phyloP scores from a whole-genome alignment of 139 green algal species.

The Mesotaenium endlicherianum region DNA sequence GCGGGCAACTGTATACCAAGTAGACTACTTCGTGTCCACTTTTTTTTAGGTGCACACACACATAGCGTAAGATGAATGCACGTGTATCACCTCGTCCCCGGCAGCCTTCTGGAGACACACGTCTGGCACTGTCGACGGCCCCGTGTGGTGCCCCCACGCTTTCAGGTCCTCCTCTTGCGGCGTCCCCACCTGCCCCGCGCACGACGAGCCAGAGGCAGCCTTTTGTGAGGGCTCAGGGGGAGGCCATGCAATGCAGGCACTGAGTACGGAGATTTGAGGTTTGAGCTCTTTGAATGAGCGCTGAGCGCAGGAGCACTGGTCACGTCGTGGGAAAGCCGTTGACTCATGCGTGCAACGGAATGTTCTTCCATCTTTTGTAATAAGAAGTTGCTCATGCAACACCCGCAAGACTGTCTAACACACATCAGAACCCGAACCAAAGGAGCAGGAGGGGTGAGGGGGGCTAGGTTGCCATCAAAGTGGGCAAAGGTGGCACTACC shows the following conservation, averaged over 20 bases:
- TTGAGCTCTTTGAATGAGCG: too few relatives aligned
- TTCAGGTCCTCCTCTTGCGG: constrained; percentile 88
- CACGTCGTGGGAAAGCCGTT: not conserved
- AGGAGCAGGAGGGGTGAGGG: not conserved
- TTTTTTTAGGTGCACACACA: too few relatives aligned
- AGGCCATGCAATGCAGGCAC: not conserved
- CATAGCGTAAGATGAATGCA: too few relatives aligned
- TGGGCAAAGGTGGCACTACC: not conserved
- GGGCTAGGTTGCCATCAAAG: not conserved
- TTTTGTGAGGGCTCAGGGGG: not conserved
- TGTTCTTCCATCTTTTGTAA: not conserved
- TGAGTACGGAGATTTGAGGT: too few relatives aligned
- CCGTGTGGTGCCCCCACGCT: constrained; percentile 85
- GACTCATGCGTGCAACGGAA: not conserved
- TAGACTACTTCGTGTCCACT: too few relatives aligned
- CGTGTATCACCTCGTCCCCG: constrained; percentile 48
- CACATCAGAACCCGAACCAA: not conserved
- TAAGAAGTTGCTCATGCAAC: not conserved
- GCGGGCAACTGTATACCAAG: too few relatives aligned
- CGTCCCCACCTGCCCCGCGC: constrained; percentile 68
- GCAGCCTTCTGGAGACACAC: constrained; percentile 61
- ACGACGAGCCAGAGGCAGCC: not conserved
- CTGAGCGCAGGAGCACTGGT: not conserved
- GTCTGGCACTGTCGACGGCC: constrained; percentile 70
- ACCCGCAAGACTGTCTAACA: not conserved